Conservation (phyloP, 768 basidiomycete genomes). For the Boletus huronensis region DNA sequence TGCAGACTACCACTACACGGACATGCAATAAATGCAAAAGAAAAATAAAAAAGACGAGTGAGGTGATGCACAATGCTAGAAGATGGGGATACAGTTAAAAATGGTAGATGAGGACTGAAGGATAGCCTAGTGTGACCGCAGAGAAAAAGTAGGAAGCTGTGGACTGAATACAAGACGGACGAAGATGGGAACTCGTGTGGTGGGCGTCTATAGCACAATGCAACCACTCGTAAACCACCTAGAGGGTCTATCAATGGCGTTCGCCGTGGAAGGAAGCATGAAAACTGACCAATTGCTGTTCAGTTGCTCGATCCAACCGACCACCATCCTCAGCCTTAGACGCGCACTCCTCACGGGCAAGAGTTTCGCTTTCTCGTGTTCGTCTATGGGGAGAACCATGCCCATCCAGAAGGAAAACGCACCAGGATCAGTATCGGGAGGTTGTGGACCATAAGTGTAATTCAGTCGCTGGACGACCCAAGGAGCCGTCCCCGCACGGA, state of each 20-base stretch:
- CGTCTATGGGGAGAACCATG: slow-evolving; percentile 85
- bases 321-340: slow-evolving; percentile 78
- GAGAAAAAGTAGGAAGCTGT: slow-evolving; percentile 5
- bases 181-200: background rate
- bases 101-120: background rate
- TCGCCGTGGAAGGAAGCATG: slow-evolving; percentile 12
- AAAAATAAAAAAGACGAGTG: background rate
- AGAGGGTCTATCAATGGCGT: slow-evolving; percentile 20
- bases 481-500: slow-evolving; percentile 72
- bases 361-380: slow-evolving; percentile 83
- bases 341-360: slow-evolving; percentile 76
- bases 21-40: background rate
- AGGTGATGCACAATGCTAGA: slow-evolving; percentile 17
- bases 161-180: slow-evolving; percentile 12
- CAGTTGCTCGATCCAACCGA: slow-evolving; percentile 91
- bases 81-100: slow-evolving; percentile 17
- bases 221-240: slow-evolving; percentile 81
- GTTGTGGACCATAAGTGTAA: slow-evolving; percentile 74
- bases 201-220: slow-evolving; percentile 42
- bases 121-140: slow-evolving; percentile 8
- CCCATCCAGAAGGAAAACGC: slow-evolving; percentile 90
- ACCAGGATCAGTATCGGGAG: slow-evolving; percentile 53
- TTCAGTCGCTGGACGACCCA: slow-evolving; percentile 91
- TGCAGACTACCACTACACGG: background rate
- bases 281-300: slow-evolving; percentile 49